These are phyloP conservation scores for Periconia sp. DNA, from an alignment of 2,329 filamentous ascomycete genomes.

Conservation along the genomic window DNA sequence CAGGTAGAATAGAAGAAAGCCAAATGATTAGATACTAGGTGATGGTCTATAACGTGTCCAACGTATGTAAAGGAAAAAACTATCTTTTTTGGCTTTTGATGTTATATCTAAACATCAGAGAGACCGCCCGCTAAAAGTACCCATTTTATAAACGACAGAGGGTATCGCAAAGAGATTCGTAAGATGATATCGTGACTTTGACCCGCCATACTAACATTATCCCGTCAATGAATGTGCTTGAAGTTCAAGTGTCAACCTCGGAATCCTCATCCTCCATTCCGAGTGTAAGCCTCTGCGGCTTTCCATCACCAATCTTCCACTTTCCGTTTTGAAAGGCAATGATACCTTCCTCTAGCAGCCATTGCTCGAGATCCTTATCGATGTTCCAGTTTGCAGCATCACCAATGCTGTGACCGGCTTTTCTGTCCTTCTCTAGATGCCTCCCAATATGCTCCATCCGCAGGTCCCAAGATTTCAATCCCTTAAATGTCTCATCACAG, in stretches of 20 bases:
- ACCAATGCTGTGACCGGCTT: slow-evolving; percentile 16
- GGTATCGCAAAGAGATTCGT: slow-evolving; percentile 8
- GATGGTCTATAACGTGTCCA: neutral
- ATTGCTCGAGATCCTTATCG: slow-evolving; percentile 42
- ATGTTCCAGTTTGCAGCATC: slow-evolving; percentile 31
- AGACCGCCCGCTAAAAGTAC: neutral
- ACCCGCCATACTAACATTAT: neutral
- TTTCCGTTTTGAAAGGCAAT: slow-evolving; percentile 31
- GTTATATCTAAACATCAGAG: neutral
- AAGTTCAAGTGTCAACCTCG: neutral
- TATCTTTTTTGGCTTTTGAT: slow-evolving; percentile 1
- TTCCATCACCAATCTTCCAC: slow-evolving; percentile 44
- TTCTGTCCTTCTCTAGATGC: slow-evolving; percentile 70
- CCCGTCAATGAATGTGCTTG: neutral
- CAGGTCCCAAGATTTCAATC: slow-evolving; percentile 73
- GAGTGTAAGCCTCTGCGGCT: neutral
- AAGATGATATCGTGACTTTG: neutral
- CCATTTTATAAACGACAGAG: neutral
- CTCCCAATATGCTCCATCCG: slow-evolving; percentile 87
- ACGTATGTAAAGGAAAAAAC: neutral
- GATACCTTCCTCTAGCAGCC: slow-evolving; percentile 48
- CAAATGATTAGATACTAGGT: neutral
- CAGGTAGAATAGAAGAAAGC: neutral
- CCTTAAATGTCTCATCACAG: slow-evolving; percentile 69
- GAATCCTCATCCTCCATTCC: neutral